Evolutionary conservation across 108 stramenopile genomes (phyloP).

Genomic region (Cyclostephanos tholiformis): DNA sequence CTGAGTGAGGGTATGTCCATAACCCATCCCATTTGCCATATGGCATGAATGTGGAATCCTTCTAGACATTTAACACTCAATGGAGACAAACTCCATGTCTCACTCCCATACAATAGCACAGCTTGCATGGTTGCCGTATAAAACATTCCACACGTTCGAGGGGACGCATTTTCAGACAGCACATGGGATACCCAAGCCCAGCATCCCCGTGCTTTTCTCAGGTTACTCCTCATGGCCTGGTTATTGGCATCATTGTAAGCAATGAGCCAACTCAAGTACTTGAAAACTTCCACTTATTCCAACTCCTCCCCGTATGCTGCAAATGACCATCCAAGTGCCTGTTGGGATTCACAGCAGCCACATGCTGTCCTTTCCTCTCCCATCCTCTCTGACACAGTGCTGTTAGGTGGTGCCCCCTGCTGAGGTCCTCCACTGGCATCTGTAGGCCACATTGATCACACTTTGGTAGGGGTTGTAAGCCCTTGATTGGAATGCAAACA

Average conservation of each 20-base stretch:
- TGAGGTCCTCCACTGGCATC: neutral
- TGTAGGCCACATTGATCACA: too few relatives aligned
- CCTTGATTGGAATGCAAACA: too few relatives aligned
- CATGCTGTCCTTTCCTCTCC: neutral
- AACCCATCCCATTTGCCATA: slow-evolving; percentile 13
- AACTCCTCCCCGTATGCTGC: neutral
- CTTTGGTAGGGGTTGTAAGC: too few relatives aligned
- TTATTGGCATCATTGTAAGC: slow-evolving; percentile 17
- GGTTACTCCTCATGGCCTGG: slow-evolving; percentile 13
- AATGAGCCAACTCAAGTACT: slow-evolving; percentile 25
- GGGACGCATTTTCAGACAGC: slow-evolving; percentile 8
- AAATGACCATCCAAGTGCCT: neutral
- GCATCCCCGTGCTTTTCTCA: slow-evolving; percentile 7
- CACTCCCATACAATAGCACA: slow-evolving; percentile 28
- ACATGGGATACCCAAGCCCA: too few relatives aligned
- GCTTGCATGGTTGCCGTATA: slow-evolving; percentile 29
- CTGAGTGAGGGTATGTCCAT: slow-evolving; percentile 14
- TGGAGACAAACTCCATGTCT: slow-evolving; percentile 29
- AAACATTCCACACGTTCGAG: slow-evolving; percentile 16
- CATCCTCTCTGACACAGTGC: neutral
- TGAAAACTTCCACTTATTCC: slow-evolving; percentile 30
- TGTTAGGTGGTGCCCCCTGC: neutral
- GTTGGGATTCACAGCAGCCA: neutral
- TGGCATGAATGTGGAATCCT: slow-evolving; percentile 14
- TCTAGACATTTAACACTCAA: slow-evolving; percentile 2